phyloP scores from a whole-genome alignment of 495 filamentous ascomycete genomes.

The Penicillium herquei region DNA sequence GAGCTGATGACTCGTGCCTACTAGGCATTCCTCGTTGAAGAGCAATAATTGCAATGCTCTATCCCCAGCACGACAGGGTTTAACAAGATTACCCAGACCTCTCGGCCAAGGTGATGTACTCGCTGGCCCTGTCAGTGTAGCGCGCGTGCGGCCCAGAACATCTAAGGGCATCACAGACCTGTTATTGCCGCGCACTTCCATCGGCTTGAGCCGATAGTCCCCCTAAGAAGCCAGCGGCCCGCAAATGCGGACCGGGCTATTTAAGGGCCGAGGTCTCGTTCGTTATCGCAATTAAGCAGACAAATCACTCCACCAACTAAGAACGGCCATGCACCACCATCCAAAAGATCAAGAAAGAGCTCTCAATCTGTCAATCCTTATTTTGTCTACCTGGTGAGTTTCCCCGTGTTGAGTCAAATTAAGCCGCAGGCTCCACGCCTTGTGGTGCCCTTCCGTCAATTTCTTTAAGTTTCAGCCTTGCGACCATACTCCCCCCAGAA shows the following conservation, averaged over 20 bases:
- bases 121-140: slow-evolving; percentile 55
- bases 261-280: slow-evolving; percentile 75
- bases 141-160: slow-evolving; percentile 71
- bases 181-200: slow-evolving; percentile 71
- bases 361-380: slow-evolving; percentile 55
- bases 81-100: slow-evolving; percentile 75
- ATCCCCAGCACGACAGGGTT: slow-evolving; percentile 74
- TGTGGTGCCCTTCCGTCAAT: slow-evolving; percentile 66
- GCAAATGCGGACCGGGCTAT: slow-evolving; percentile 64
- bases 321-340: slow-evolving; percentile 65
- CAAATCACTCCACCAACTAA: slow-evolving; percentile 70
- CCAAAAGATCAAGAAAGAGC: slow-evolving; percentile 60
- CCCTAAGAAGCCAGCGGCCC: slow-evolving; percentile 67
- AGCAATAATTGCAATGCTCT: slow-evolving; percentile 80
- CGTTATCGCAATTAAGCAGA: slow-evolving; percentile 76
- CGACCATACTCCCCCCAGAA: slow-evolving; percentile 72
- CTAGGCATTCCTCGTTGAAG: slow-evolving; percentile 69
- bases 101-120: slow-evolving; percentile 67
- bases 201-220: slow-evolving; percentile 69
- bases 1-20: slow-evolving; percentile 56
- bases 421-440: slow-evolving; percentile 63
- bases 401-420: slow-evolving; percentile 70
- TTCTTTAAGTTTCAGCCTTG: slow-evolving; percentile 71
- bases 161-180: slow-evolving; percentile 72
- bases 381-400: slow-evolving; percentile 67